Conservation (phyloP, 495 filamentous ascomycete genomes). For the Daldinia concentrica region DNA sequence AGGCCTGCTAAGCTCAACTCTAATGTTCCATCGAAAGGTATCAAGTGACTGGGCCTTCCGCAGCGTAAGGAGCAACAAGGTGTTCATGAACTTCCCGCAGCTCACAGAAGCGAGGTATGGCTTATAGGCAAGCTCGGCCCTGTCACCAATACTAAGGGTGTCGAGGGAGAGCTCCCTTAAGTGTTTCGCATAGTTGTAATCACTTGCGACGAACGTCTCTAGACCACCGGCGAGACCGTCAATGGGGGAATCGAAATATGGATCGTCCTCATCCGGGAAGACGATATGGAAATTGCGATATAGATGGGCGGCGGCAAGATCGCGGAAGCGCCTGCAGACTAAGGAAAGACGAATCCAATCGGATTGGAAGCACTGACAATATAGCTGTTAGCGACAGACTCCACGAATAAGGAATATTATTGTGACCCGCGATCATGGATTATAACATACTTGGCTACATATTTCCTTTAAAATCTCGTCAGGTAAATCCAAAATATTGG, state of each 20-base stretch:
- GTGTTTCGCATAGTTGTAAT: conserved; percentile 67
- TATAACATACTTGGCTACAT: conserved; percentile 54
- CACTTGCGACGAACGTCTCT: conserved; percentile 67
- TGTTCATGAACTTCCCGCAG: conserved; percentile 70
- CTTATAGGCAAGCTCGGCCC: conserved; percentile 57
- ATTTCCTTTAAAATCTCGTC: conserved; percentile 62
- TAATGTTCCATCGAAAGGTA: conserved; percentile 69
- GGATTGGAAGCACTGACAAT: conserved; percentile 47
- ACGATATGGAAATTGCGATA: conserved; percentile 68
- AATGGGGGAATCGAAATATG: conserved; percentile 54
- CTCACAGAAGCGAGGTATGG: conserved; percentile 57
- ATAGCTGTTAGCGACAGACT: conserved; percentile 22
- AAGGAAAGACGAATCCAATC: conserved; percentile 65
- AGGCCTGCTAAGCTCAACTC: conserved; percentile 66
- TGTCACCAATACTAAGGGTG: conserved; percentile 55
- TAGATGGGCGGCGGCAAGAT: conserved; percentile 64
- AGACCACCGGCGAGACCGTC: conserved; percentile 64
- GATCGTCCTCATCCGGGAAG: conserved; percentile 64
- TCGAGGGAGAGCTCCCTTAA: conserved; percentile 62
- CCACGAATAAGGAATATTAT: background rate
- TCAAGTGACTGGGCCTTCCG: conserved; percentile 64
- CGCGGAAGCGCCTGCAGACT: conserved; percentile 63
- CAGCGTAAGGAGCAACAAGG: conserved; percentile 63
- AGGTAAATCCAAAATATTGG: conserved; percentile 57
- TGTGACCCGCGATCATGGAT: background rate